A percentile compares a stretch with the other conserved stretches of the same genome.
Conservation (phyloP, 2,329 filamentous ascomycete species). For the Chrysoporthe cubensis region DNA sequence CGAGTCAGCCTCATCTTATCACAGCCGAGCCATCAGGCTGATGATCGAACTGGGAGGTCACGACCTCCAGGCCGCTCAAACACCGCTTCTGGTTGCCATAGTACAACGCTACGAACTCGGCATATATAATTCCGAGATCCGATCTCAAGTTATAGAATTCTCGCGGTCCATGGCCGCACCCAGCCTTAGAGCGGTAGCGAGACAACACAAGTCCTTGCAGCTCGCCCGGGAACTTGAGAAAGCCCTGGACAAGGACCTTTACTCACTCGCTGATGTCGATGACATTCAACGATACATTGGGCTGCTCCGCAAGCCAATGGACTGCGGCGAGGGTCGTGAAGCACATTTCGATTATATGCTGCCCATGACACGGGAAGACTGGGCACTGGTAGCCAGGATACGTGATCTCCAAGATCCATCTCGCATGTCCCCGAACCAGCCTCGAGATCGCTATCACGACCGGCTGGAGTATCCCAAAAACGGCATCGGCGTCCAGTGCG, state of each 20-base stretch:
- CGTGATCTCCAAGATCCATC: constrained; percentile 53
- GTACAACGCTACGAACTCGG: constrained; percentile 56
- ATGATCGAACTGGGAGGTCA: constrained; percentile 40
- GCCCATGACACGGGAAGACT: constrained; percentile 41
- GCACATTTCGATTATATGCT: constrained; percentile 41
- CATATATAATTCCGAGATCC: constrained; percentile 51
- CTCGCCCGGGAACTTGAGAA: constrained; percentile 60
- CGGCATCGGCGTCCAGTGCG: constrained; percentile 82
- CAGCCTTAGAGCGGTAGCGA: constrained; percentile 47
- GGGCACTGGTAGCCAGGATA: constrained; percentile 47
- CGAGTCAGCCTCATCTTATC: constrained; percentile 57
- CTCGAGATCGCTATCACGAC: constrained; percentile 58
- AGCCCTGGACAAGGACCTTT: constrained; percentile 54
- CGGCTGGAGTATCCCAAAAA: constrained; percentile 77
- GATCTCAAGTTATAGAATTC: constrained; percentile 46
- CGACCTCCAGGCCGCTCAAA: constrained; percentile 31
- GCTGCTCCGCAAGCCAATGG: constrained; percentile 49
- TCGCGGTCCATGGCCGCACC: constrained; percentile 31
- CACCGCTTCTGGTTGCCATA: constrained; percentile 37
- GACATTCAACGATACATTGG: constrained; percentile 54
- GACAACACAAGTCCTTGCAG: constrained; percentile 59
- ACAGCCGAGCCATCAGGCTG: constrained; percentile 48
- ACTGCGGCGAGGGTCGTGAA: constrained; percentile 28
- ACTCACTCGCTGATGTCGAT: constrained; percentile 41
- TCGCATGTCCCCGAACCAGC: constrained; percentile 53